Evolutionary conservation across 495 filamentous ascomycete species (phyloP), one percentile per base, ranked within the genome.

Genomic region (Hypoxylon trugodes): DNA sequence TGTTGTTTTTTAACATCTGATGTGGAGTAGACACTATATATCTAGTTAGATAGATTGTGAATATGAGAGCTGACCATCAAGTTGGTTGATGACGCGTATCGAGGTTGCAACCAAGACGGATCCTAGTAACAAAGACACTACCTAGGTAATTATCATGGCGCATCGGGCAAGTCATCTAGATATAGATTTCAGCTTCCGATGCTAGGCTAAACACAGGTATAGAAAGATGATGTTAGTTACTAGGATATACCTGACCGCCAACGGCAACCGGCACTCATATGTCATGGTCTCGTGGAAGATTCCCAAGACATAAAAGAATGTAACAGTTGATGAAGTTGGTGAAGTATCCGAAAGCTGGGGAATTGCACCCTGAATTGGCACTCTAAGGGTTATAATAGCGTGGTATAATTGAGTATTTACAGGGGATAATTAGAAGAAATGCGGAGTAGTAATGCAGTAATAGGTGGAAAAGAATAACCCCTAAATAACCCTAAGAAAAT

Each of bases 151-250:
- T 30, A 28, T 16, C n/a, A 46, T 37, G 36, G 32, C 6, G 24
- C 43, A 50, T 55, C 56, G 49, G 56, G 36, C 55, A 56, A 47
- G 49, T 25, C 25, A 54, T 57, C 65, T 37, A 58, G 47, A 59
- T 63, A 32, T 22, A 63, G 65, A 63, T 68, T 68, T 50, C 40
- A 59, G 65, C 47, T 45, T 42, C 65, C 65, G 59, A 43, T 63
- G 58, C 65, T 68, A 62, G 41, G 18, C 47, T 45, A n/a, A 46
- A 68, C 21, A 32, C 6, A 42, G 51, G 9, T 52, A 49, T 50
- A 18, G 15, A 40, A 37, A 26, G 22, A 30, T n/a, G 19, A 49
- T 12, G 33, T 42, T 26, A 38, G 21, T 30, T 22, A 26, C 2
- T 26, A 12, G 1, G 5, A 25, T 9, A 6, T 21, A 42, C 9